phyloP scores from a whole-genome alignment of 2,329 filamentous ascomycete species.

The Didymella lethalis region DNA sequence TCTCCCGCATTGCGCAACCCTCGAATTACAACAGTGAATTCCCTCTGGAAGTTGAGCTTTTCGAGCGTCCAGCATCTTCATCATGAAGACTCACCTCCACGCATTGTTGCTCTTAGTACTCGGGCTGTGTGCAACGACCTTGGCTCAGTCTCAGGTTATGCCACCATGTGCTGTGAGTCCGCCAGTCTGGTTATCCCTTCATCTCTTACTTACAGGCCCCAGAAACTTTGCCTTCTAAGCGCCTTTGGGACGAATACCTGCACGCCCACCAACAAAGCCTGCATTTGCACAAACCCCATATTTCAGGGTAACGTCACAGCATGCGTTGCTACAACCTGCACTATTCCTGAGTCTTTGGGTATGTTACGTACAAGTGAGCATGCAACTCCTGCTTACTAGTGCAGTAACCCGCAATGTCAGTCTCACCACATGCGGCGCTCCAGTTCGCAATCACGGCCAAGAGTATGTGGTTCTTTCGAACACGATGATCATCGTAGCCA shows the following conservation, averaged over 20 bases:
- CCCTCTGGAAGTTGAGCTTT: slow-evolving; percentile 2
- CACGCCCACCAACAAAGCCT: slow-evolving; percentile 28
- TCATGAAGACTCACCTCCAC: slow-evolving; percentile 14
- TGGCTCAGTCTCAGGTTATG: slow-evolving; percentile 19
- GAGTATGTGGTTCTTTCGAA: slow-evolving; percentile 47
- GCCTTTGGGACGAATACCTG: slow-evolving; percentile 29
- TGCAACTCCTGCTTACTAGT: not conserved
- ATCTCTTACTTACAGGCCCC: slow-evolving; percentile 5
- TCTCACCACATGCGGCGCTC: slow-evolving; percentile 49
- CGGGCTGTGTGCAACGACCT: slow-evolving; percentile 15
- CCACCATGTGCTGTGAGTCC: slow-evolving; percentile 30
- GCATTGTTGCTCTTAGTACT: slow-evolving; percentile 10
- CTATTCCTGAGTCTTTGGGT: slow-evolving; percentile 35
- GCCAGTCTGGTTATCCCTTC: not conserved
- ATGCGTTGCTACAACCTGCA: slow-evolving; percentile 32
- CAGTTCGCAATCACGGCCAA: slow-evolving; percentile 49
- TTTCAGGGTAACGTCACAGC: slow-evolving; percentile 32
- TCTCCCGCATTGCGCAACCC: slow-evolving; percentile 9
- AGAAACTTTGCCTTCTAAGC: slow-evolving; percentile 18
- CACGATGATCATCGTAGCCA: slow-evolving; percentile 45
- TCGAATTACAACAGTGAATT: not conserved
- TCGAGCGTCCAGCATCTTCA: not conserved
- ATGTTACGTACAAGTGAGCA: not conserved
- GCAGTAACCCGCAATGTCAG: slow-evolving; percentile 55
- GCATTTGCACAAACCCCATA: slow-evolving; percentile 33